Conservation (phyloP, 345 rosid species). For the Geranium brycei region DNA sequence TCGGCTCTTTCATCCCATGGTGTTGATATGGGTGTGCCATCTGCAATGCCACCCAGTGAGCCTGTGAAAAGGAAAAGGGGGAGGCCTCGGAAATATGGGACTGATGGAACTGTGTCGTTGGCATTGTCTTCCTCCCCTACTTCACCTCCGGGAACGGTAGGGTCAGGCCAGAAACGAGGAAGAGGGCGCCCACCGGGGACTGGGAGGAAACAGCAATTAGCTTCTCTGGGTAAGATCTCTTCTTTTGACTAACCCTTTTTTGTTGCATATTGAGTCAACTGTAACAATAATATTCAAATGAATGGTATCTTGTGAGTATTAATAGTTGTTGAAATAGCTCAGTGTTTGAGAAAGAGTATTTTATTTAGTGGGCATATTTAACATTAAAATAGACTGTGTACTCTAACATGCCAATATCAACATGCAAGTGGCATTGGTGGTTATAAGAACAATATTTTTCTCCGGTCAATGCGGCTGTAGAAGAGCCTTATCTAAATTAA, state of each 20-base stretch:
- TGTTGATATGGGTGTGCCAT: constrained; percentile 36
- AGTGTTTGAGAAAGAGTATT: no score
- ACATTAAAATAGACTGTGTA: no score
- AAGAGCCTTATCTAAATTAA: no score
- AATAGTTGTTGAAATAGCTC: no score
- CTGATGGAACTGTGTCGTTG: constrained; percentile 61
- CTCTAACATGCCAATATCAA: no score
- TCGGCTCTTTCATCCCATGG: constrained; percentile 40
- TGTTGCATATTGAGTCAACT: no score
- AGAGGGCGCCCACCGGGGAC: constrained; percentile 89
- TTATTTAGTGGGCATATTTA: no score
- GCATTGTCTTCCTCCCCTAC: constrained; percentile 61
- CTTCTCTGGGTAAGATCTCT: constrained; percentile 48
- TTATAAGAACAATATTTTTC: no score
- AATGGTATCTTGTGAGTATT: no score
- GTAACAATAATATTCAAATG: no score
- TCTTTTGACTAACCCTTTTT: not conserved
- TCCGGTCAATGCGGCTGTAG: no score
- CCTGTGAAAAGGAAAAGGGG: constrained; percentile 72
- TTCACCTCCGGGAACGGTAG: constrained; percentile 37
- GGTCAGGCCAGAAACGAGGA: constrained; percentile 66
- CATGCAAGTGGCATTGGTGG: no score
- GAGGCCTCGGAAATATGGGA: constrained; percentile 79
- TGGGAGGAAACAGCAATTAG: constrained; percentile 62
- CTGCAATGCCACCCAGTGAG: constrained; percentile 32